Conservation (phyloP, 495 filamentous ascomycete genomes). For the Cryomyces minteri region DNA sequence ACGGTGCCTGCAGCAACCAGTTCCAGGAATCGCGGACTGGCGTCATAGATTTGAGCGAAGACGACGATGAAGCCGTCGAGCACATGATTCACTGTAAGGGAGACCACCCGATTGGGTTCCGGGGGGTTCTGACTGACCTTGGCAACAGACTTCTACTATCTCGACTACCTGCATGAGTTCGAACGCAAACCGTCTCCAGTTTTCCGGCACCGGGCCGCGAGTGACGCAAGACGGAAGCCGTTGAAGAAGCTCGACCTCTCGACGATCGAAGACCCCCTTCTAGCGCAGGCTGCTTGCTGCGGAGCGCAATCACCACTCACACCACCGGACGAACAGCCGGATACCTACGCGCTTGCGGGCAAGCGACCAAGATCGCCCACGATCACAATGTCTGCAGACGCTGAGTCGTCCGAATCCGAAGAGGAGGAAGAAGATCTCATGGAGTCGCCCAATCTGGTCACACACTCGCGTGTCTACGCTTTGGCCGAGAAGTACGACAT, state of each 20-base stretch:
- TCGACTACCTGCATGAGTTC: slow-evolving; percentile 19
- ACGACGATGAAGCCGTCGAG: slow-evolving; percentile 23
- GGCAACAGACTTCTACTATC: slow-evolving; percentile 23
- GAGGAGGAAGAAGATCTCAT: slow-evolving; percentile 9
- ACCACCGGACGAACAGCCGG: background rate
- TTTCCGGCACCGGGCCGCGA: too few species aligned
- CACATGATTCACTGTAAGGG: slow-evolving; percentile 25
- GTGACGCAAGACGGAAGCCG: slow-evolving; percentile 4
- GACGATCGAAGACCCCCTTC: slow-evolving; percentile 19
- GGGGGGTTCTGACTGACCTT: slow-evolving; percentile 2
- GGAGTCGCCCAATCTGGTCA: slow-evolving; percentile 14
- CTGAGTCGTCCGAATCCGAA: background rate
- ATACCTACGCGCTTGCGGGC: background rate
- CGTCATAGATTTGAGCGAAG: slow-evolving; percentile 22
- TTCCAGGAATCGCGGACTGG: slow-evolving; percentile 19
- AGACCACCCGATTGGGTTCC: background rate
- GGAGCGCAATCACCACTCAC: background rate
- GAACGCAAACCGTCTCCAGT: background rate
- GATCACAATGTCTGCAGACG: too few species aligned
- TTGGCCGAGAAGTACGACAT: slow-evolving; percentile 26
- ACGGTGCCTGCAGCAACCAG: slow-evolving; percentile 17
- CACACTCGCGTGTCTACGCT: slow-evolving; percentile 22
- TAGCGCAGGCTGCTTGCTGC: slow-evolving; percentile 9
- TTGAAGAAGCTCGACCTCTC: slow-evolving; percentile 16
- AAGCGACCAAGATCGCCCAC: slow-evolving; percentile 3